phyloP scores from a whole-genome alignment of 352 stramenopile genomes.

The Phytopythium litorale region DNA sequence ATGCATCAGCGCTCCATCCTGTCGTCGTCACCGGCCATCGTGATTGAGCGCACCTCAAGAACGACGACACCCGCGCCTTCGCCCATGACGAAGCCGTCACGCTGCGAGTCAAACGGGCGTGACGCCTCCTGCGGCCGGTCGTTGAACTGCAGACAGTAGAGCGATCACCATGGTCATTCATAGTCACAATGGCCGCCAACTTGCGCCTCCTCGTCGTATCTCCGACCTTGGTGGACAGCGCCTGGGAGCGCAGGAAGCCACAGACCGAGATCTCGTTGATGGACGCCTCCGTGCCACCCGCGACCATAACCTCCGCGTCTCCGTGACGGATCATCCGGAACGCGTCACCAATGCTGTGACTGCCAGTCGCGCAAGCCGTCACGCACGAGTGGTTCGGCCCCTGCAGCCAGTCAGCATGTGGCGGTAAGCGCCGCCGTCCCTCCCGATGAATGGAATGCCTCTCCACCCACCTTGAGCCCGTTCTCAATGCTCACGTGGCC shows the following conservation, averaged over 20 bases:
- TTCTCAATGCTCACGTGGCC: constrained; percentile 91
- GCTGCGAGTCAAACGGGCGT: constrained; percentile 93
- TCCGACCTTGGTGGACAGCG: constrained; percentile 87
- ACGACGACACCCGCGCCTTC: constrained; percentile 72
- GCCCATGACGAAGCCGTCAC: constrained; percentile 98
- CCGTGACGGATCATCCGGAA: constrained; percentile 84
- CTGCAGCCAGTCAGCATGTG: constrained; percentile 12
- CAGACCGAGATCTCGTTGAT: constrained; percentile 93
- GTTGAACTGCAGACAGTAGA: constrained; percentile 81
- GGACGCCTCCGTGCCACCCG: constrained; percentile 93
- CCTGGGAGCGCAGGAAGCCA: constrained; percentile 95
- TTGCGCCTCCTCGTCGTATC: not conserved
- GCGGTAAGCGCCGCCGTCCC: not conserved
- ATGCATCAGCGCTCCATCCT: not conserved
- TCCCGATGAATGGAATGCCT: not conserved
- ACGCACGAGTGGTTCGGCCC: constrained; percentile 97
- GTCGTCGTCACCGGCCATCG: not conserved
- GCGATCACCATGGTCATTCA: not conserved
- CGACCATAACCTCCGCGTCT: constrained; percentile 95
- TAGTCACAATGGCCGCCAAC: not conserved
- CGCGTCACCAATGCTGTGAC: constrained; percentile 96
- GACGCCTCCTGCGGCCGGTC: constrained; percentile 87
- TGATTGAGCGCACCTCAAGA: constrained; percentile 27
- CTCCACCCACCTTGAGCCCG: constrained; percentile 67
- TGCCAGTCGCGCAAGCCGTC: constrained; percentile 96